Conservation (phyloP, 768 basidiomycete genomes). For the Favolaschia claudopus region DNA sequence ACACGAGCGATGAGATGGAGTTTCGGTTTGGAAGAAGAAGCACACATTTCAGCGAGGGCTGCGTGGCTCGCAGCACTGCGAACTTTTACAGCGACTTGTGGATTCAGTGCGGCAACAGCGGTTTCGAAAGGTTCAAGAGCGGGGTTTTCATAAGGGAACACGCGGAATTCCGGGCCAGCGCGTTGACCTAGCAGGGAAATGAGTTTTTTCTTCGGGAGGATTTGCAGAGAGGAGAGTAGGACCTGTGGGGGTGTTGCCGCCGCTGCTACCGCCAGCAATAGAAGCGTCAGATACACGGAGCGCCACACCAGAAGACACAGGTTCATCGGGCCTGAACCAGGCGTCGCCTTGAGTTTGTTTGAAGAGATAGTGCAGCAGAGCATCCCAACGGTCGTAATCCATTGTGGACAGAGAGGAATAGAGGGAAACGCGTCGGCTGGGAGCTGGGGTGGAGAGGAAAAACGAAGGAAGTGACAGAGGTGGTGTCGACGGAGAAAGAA, state of each 20-base stretch:
- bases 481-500: background rate
- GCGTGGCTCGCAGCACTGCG: slow-evolving; percentile 81
- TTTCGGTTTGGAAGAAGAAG: slow-evolving; percentile 45
- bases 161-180: slow-evolving; percentile 62
- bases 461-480: background rate
- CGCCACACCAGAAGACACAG: slow-evolving; percentile 77
- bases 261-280: slow-evolving; percentile 10
- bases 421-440: background rate
- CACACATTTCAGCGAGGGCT: slow-evolving; percentile 73
- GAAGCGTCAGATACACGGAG: slow-evolving; percentile 56
- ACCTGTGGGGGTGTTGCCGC: slow-evolving; percentile 25
- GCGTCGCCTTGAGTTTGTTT: slow-evolving; percentile 81
- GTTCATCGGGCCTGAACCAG: slow-evolving; percentile 83
- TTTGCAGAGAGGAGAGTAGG: slow-evolving; percentile 31
- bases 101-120: slow-evolving; percentile 73
- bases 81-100: slow-evolving; percentile 84
- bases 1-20: background rate
- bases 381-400: slow-evolving; percentile 86
- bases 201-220: background rate
- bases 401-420: slow-evolving; percentile 33
- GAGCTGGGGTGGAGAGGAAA: background rate
- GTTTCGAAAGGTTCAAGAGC: slow-evolving; percentile 80
- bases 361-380: slow-evolving; percentile 82
- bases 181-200: slow-evolving; percentile 8
- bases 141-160: slow-evolving; percentile 84